Evolutionary conservation across 331 rosid genomes (phyloP).

Genomic region (Rosa hybrid): DNA sequence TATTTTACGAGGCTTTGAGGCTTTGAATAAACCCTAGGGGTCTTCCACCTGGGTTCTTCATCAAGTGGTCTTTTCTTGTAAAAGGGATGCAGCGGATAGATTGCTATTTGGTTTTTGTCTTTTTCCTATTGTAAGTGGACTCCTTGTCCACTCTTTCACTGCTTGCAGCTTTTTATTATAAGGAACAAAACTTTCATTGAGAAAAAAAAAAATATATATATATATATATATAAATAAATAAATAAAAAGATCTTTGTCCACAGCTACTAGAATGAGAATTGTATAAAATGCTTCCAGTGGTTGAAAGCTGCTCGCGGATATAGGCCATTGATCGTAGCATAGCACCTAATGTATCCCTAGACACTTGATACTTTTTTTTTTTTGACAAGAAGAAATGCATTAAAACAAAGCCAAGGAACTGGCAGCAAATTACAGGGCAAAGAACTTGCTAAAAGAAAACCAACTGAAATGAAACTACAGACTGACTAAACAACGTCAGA

Average conservation of each 20-base stretch:
- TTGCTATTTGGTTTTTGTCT: not conserved
- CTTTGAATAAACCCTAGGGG: not conserved
- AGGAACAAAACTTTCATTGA: not conserved
- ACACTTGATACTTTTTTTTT: slow-evolving; percentile 52
- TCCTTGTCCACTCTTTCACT: not conserved
- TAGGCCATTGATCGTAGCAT: slow-evolving; percentile 96
- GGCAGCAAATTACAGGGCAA: too few relatives aligned
- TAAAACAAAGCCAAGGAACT: too few relatives aligned
- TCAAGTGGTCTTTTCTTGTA: not conserved
- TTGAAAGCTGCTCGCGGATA: slow-evolving; percentile 92
- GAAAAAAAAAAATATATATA: not conserved
- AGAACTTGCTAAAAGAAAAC: too few relatives aligned
- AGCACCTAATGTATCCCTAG: slow-evolving; percentile 89
- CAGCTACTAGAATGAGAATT: slow-evolving; percentile 7
- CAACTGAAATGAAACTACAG: too few relatives aligned
- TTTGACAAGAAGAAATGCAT: too few relatives aligned
- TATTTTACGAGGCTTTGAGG: not conserved
- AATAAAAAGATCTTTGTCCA: not conserved
- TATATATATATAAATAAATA: too few relatives aligned
- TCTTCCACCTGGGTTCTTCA: not conserved
- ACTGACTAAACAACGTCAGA: too few relatives aligned
- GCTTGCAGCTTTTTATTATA: not conserved
- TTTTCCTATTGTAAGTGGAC: not conserved
- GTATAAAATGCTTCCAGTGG: slow-evolving; percentile 54
- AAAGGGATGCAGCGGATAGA: not conserved